A percentile compares a stretch with the other conserved stretches of the same genome.
Evolutionary conservation across 805 yeast species (phyloP).

Genomic region (Candida anglica): DNA sequence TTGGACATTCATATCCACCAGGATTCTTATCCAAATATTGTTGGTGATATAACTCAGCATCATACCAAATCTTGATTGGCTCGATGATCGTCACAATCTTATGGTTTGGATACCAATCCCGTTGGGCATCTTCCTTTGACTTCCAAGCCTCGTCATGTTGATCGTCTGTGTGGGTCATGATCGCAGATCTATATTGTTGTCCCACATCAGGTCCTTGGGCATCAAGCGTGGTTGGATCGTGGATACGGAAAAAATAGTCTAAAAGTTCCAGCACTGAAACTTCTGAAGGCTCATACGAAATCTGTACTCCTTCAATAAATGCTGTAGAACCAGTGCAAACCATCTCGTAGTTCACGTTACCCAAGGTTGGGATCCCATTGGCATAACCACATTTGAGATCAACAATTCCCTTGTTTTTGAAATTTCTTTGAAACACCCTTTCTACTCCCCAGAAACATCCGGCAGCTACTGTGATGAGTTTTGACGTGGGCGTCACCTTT

Average conservation of each 20-base stretch:
- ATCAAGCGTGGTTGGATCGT: constrained; percentile 86
- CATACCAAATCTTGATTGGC: constrained; percentile 69
- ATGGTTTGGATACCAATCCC: constrained; percentile 70
- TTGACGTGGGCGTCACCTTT: constrained; percentile 29
- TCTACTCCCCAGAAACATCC: constrained; percentile 92
- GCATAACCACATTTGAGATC: constrained; percentile 89
- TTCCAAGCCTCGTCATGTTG: constrained; percentile 44
- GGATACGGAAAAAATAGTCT: constrained; percentile 85
- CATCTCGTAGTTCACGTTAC: constrained; percentile 46
- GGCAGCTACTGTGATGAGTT: constrained; percentile 43
- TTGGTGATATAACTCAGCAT: constrained; percentile 97
- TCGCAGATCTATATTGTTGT: constrained; percentile 84
- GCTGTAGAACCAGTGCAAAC: constrained; percentile 79
- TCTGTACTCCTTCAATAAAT: constrained; percentile 78
- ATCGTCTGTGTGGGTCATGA: constrained; percentile 57
- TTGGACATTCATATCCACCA: constrained; percentile 83
- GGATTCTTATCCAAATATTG: constrained; percentile 76
- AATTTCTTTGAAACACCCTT: constrained; percentile 71
- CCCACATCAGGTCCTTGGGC: constrained; percentile 88
- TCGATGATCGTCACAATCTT: constrained; percentile 67
- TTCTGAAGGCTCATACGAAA: constrained; percentile 72
- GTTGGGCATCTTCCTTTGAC: constrained; percentile 55
- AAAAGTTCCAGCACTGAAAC: constrained; percentile 59
- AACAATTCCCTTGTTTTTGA: constrained; percentile 57
- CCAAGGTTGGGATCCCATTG: constrained; percentile 64